Evolutionary conservation across 371 early-diverging fungal species (phyloP).

Genomic region (Capillidium heterosporum): DNA sequence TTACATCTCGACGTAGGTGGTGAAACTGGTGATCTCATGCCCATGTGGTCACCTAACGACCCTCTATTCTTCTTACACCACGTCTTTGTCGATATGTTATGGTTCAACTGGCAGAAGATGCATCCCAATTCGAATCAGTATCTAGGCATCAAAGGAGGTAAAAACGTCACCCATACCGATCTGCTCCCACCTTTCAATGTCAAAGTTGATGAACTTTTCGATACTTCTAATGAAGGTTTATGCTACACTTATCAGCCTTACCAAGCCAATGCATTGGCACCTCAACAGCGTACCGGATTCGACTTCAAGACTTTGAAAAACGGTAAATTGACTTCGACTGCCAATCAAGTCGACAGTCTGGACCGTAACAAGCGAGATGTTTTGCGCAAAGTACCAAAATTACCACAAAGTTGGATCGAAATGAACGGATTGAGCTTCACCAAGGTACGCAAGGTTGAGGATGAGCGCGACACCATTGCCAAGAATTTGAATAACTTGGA

Average conservation of each 20-base stretch:
- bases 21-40: slow-evolving; percentile 24
- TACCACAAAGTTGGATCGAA: background rate
- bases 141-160: background rate
- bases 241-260: background rate
- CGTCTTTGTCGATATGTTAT: slow-evolving; percentile 23
- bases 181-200: slow-evolving; percentile 3
- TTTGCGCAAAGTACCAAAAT: background rate
- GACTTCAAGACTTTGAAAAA: background rate
- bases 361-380: no score
- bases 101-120: slow-evolving; percentile 23
- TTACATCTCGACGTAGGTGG: background rate
- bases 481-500: background rate
- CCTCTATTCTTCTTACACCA: slow-evolving; percentile 28
- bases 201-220: background rate
- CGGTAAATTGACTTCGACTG: background rate
- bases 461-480: background rate
- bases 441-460: background rate
- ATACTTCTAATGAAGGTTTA: background rate
- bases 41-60: slow-evolving; percentile 21
- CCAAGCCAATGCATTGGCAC: background rate
- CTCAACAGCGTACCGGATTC: background rate
- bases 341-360: no score
- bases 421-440: background rate
- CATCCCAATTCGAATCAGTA: background rate
- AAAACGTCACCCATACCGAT: background rate